Conservation (phyloP, 2,329 filamentous ascomycete species). For the Pleurostoma richardsiae region DNA sequence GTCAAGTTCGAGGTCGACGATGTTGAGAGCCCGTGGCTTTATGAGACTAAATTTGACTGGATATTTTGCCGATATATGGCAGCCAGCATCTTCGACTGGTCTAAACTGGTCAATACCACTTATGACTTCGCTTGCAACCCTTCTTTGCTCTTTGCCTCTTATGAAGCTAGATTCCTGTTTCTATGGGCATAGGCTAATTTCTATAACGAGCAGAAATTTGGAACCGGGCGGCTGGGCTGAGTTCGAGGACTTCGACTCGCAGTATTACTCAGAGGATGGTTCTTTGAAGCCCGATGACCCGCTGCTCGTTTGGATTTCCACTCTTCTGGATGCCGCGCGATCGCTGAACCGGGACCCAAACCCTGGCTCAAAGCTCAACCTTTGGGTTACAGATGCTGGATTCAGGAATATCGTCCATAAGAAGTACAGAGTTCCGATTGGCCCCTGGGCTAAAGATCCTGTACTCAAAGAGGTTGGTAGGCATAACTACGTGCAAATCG, state of each 20-base stretch:
- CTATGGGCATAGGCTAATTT: background rate
- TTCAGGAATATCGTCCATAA: conserved; percentile 10
- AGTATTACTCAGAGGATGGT: conserved; percentile 21
- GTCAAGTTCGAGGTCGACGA: conserved; percentile 32
- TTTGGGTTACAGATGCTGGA: conserved; percentile 19
- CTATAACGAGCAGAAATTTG: conserved; percentile 16
- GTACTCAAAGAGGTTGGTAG: conserved; percentile 16
- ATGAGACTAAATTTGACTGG: conserved; percentile 20
- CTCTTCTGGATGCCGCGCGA: conserved; percentile 10
- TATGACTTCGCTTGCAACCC: conserved; percentile 13
- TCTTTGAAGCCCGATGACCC: conserved; percentile 13
- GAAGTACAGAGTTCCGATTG: conserved; percentile 12
- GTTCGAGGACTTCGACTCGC: conserved; percentile 19
- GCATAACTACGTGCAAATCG: conserved; percentile 12
- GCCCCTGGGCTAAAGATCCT: conserved; percentile 22
- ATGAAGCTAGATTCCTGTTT: no score
- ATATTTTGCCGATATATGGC: conserved; percentile 29
- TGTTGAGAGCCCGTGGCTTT: conserved; percentile 20
- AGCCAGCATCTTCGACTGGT: conserved; percentile 25
- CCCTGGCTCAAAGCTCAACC: conserved; percentile 16
- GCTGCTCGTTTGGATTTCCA: conserved; percentile 13
- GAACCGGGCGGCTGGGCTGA: conserved; percentile 29
- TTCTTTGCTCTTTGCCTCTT: background rate
- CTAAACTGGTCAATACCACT: conserved; percentile 13
- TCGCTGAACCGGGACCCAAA: conserved; percentile 14